Evolutionary conservation across 768 basidiomycete genomes (phyloP).

Genomic region (Naematelia encephala): DNA sequence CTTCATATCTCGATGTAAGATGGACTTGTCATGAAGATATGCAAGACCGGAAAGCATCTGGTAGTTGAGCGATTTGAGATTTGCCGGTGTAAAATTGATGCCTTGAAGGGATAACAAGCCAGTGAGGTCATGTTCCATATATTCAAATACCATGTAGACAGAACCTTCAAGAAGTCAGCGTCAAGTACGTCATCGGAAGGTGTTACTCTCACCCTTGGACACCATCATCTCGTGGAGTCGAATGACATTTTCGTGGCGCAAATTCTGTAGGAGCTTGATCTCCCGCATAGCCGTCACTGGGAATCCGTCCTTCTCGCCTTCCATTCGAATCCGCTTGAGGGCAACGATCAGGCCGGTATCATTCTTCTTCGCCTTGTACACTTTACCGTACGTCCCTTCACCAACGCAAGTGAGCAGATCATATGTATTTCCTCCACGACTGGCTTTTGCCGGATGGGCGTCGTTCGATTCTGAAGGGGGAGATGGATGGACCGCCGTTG

Average conservation of each 20-base stretch:
- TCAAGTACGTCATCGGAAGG: too few relatives aligned
- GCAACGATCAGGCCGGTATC: slow-evolving; percentile 76
- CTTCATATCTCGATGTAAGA: slow-evolving; percentile 98
- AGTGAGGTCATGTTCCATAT: slow-evolving; percentile 97
- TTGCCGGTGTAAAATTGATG: slow-evolving; percentile 75
- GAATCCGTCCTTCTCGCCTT: slow-evolving; percentile 94
- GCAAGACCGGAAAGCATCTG: slow-evolving; percentile 95
- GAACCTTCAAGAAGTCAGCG: too few relatives aligned
- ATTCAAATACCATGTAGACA: slow-evolving; percentile 99
- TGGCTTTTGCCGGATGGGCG: background rate
- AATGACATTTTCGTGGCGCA: slow-evolving; percentile 86
- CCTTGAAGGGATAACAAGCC: slow-evolving; percentile 88
- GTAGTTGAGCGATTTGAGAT: slow-evolving; percentile 89
- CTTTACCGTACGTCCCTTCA: slow-evolving; percentile 97
- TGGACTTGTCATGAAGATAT: slow-evolving; percentile 91
- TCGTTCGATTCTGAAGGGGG: background rate
- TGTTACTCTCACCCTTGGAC: slow-evolving; percentile 80
- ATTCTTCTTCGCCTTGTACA: slow-evolving; percentile 88
- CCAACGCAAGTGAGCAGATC: slow-evolving; percentile 89
- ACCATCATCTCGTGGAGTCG: slow-evolving; percentile 97
- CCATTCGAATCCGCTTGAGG: slow-evolving; percentile 95
- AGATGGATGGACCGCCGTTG: background rate
- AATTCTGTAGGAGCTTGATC: slow-evolving; percentile 90
- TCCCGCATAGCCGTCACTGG: slow-evolving; percentile 99
- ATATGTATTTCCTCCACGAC: slow-evolving; percentile 54